Percentiles rank a stretch among this genome's conserved stretches.
Conservation (phyloP, 768 basidiomycete species). For the Paxillus ammoniavirescens region DNA sequence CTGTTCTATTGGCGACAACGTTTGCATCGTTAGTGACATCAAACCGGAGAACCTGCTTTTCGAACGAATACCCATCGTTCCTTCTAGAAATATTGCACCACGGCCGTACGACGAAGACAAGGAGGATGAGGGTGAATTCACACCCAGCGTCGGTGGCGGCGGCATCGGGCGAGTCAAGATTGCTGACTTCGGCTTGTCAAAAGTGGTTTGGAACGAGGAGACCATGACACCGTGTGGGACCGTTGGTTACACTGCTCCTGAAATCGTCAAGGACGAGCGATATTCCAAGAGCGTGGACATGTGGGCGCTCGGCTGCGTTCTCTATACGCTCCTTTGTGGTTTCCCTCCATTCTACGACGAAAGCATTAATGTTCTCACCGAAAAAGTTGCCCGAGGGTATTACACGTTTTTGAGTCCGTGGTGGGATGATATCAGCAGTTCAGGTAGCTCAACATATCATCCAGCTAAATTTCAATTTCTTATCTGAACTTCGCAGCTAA, state of each 20-base stretch:
- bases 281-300: conserved; percentile 97
- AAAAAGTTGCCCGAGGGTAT: conserved; percentile 96
- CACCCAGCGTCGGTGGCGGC: conserved; percentile 89
- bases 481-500: conserved; percentile 57
- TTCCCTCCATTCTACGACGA: conserved; percentile 99
- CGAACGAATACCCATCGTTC: conserved; percentile 86
- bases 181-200: conserved; percentile 95
- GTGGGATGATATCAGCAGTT: conserved; percentile 94
- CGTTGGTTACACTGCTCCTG: conserved; percentile 98
- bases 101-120: conserved; percentile 98
- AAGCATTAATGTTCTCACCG: conserved; percentile 95
- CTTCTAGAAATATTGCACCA: conserved; percentile 68
- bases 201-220: conserved; percentile 98
- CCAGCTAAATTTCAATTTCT: conserved; percentile 5
- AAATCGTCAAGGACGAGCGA: conserved; percentile 98
- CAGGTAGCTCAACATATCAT: conserved; percentile 48
- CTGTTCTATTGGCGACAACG: background rate
- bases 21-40: conserved; percentile 61
- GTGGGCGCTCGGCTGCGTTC: conserved; percentile 99
- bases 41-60: conserved; percentile 98
- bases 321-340: conserved; percentile 96
- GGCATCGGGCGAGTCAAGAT: conserved; percentile 99
- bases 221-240: conserved; percentile 99
- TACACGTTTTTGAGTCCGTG: conserved; percentile 99
- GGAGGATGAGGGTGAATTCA: conserved; percentile 96